These are phyloP conservation scores for Fragaria nilgerrensis DNA, from an alignment of 306 rosid genomes.

Conservation along the genomic window DNA sequence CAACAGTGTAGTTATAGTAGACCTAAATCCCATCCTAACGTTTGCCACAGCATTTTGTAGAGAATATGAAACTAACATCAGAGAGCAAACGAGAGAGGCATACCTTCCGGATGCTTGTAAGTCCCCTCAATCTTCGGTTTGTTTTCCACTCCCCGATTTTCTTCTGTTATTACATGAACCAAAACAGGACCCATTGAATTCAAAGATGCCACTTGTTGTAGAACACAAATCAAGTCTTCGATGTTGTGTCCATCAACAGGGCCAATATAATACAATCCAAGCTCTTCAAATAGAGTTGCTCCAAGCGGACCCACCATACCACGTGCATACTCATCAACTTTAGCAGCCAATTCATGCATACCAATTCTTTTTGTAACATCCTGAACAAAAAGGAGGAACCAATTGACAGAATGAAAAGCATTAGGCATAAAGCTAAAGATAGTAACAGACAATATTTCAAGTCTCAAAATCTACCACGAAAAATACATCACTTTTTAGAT, in stretches of 20 bases:
- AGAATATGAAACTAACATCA: constrained; percentile 11
- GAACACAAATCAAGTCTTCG: constrained; percentile 73
- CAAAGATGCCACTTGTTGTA: constrained; percentile 84
- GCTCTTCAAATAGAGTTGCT: constrained; percentile 95
- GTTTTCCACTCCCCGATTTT: constrained; percentile 49
- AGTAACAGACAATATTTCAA: background rate
- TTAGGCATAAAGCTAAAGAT: background rate
- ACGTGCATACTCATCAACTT: constrained; percentile 96
- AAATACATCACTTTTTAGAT: background rate
- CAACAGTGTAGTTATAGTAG: background rate
- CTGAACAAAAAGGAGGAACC: constrained; percentile 33
- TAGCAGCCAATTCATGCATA: constrained; percentile 94
- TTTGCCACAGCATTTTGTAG: background rate
- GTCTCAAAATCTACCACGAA: background rate
- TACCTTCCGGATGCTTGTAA: constrained; percentile 48
- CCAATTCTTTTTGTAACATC: constrained; percentile 90
- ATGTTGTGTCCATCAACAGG: constrained; percentile 93
- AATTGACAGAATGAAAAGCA: background rate
- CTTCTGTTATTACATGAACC: constrained; percentile 84
- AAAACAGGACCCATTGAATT: constrained; percentile 94
- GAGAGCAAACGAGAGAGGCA: constrained; percentile 8
- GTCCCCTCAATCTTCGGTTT: constrained; percentile 30
- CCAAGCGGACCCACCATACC: constrained; percentile 95
- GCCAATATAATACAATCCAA: constrained; percentile 91
- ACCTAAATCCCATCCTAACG: background rate